phyloP scores from a whole-genome alignment of 495 filamentous ascomycete genomes.

The Hypoxylon crocopeplum region DNA sequence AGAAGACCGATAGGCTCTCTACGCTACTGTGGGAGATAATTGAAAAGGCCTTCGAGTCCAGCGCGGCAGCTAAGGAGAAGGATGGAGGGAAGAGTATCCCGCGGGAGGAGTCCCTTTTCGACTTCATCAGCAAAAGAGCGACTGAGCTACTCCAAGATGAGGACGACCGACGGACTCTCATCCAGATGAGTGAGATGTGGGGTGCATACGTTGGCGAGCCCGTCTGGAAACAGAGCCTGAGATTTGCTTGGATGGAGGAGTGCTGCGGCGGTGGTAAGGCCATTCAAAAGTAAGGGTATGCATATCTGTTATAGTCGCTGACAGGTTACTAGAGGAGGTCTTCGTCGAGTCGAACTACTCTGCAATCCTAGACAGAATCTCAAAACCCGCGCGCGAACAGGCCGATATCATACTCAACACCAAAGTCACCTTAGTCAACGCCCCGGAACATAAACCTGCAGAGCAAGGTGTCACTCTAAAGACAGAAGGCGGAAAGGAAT shows the following conservation, averaged over 20 bases:
- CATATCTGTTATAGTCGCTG: no score
- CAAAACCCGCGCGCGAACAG: constrained; percentile 56
- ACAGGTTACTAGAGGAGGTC: constrained; percentile 59
- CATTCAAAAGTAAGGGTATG: no score
- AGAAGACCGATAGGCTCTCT: constrained; percentile 57
- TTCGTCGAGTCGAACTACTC: constrained; percentile 76
- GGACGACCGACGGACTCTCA: constrained; percentile 23
- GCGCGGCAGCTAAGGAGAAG: constrained; percentile 55
- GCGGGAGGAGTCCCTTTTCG: constrained; percentile 63
- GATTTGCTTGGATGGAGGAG: constrained; percentile 77
- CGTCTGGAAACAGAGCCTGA: constrained; percentile 71
- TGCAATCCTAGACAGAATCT: constrained; percentile 63
- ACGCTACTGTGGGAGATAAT: constrained; percentile 72
- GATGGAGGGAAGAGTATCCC: constrained; percentile 58
- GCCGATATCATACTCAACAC: constrained; percentile 60
- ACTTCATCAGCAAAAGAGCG: constrained; percentile 64
- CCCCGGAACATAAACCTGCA: not conserved
- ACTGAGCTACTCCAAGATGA: constrained; percentile 25
- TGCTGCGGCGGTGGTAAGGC: constrained; percentile 72
- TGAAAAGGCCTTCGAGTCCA: constrained; percentile 71
- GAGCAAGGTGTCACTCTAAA: constrained; percentile 51
- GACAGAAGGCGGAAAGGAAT: constrained; percentile 40
- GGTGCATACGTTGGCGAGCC: constrained; percentile 74
- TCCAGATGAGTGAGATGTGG: constrained; percentile 70
- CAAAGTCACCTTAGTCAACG: constrained; percentile 59